Percentiles rank a stretch among this genome's conserved stretches.
Conservation (phyloP, 192 early-diverging fungal genomes). For the Rhizophagus sp. region DNA sequence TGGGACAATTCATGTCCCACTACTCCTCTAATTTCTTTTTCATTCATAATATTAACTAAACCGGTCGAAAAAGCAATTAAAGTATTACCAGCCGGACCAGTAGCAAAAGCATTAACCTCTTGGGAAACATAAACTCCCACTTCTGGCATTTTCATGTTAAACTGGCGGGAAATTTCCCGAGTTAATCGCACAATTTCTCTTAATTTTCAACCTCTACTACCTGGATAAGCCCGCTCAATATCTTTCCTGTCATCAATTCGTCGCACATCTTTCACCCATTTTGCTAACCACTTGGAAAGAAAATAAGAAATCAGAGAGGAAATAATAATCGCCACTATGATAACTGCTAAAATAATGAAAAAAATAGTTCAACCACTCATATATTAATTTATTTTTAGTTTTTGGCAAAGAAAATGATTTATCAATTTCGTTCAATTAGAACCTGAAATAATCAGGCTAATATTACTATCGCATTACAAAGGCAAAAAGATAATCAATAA, state of each 20-base stretch:
- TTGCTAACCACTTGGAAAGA: neutral
- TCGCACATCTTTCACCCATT: neutral
- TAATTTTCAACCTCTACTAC: neutral
- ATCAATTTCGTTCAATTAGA: no score
- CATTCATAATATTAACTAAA: conserved; percentile 2
- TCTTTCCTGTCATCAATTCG: conserved; percentile 7
- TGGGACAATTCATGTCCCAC: conserved; percentile 13
- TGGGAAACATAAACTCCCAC: conserved; percentile 3
- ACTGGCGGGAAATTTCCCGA: neutral
- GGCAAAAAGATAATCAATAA: no score
- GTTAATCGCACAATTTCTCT: conserved; percentile 8
- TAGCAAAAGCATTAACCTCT: conserved; percentile 14
- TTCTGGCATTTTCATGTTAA: conserved; percentile 10
- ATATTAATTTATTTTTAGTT: no score
- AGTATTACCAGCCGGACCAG: conserved; percentile 12
- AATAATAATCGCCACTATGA: neutral
- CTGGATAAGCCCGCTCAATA: no score
- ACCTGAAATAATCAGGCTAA: no score
- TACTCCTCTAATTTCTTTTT: neutral
- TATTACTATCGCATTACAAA: no score
- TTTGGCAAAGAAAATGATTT: no score
- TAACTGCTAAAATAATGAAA: conserved; percentile 1
- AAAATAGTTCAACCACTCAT: no score
- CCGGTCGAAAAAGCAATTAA: conserved; percentile 7
- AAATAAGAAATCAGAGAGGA: neutral